A percentile compares a stretch with the other conserved stretches of the same genome.
phyloP scores from a whole-genome alignment of 2,329 filamentous ascomycete genomes.

The Sclerotinia trifoliorum region DNA sequence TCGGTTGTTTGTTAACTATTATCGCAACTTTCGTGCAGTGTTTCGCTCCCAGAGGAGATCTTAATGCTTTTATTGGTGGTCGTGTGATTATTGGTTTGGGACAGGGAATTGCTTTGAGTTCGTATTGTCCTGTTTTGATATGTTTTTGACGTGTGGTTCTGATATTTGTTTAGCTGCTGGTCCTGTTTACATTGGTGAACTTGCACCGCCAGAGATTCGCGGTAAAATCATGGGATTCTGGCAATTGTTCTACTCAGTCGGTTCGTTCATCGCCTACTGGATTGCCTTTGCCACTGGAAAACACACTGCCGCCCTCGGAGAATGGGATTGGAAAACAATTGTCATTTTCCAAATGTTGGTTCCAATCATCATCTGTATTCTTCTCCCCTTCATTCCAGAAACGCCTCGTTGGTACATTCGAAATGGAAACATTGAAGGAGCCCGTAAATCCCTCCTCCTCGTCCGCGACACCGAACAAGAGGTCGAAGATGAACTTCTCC shows the following conservation, averaged over 20 bases:
- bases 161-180: slow-evolving; percentile 41
- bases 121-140: slow-evolving; percentile 27
- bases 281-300: slow-evolving; percentile 32
- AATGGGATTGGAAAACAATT: slow-evolving; percentile 74
- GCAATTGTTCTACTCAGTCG: slow-evolving; percentile 66
- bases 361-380: slow-evolving; percentile 57
- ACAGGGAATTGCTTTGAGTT: slow-evolving; percentile 63
- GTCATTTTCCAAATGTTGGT: slow-evolving; percentile 72
- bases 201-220: slow-evolving; percentile 62
- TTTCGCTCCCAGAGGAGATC: slow-evolving; percentile 58
- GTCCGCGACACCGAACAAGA: slow-evolving; percentile 65
- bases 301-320: slow-evolving; percentile 43
- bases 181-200: slow-evolving; percentile 69
- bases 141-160: neutral
- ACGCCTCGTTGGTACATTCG: slow-evolving; percentile 68
- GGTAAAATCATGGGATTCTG: slow-evolving; percentile 69
- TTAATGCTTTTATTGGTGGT: slow-evolving; percentile 67
- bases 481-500: slow-evolving; percentile 59
- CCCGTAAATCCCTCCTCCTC: slow-evolving; percentile 46
- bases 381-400: slow-evolving; percentile 67
- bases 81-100: slow-evolving; percentile 70
- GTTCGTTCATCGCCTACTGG: slow-evolving; percentile 41
- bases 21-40: slow-evolving; percentile 68
- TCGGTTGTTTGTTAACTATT: slow-evolving; percentile 64
- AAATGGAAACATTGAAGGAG: slow-evolving; percentile 51